A percentile compares a stretch with the other conserved stretches of the same genome.
Conservation (phyloP, 106 monocot species). For the Narthecium ossifragum region DNA sequence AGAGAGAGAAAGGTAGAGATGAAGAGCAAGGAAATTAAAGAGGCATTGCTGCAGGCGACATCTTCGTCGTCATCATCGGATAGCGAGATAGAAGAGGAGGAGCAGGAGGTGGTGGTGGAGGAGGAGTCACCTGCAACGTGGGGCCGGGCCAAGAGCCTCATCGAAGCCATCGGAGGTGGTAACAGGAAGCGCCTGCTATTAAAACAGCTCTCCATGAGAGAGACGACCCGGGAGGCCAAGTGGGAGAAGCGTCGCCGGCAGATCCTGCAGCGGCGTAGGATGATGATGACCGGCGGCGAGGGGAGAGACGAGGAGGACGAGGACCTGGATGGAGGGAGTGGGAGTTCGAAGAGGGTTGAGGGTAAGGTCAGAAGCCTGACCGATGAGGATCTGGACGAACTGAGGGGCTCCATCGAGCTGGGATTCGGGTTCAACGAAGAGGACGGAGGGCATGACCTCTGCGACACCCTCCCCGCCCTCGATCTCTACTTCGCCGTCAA, state of each 20-base stretch:
- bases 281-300: conserved; percentile 1
- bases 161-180: neutral
- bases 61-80: conserved; percentile 9
- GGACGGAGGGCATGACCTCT: conserved; percentile 43
- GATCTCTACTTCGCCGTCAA: conserved; percentile 83
- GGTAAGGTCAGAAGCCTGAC: conserved; percentile 45
- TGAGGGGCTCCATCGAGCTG: conserved; percentile 66
- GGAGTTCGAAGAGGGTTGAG: neutral
- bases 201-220: conserved; percentile 74
- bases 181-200: conserved; percentile 29
- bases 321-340: conserved; percentile 1
- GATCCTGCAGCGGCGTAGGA: conserved; percentile 12
- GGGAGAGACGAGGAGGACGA: neutral
- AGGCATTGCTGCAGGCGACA: neutral
- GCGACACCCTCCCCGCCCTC: conserved; percentile 66
- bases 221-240: conserved; percentile 57
- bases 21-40: neutral
- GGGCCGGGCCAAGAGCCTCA: neutral
- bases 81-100: conserved; percentile 9
- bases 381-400: conserved; percentile 79
- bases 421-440: conserved; percentile 84
- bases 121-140: neutral
- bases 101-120: neutral
- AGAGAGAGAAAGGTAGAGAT: neutral
- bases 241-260: conserved; percentile 62